Base-by-base conservation (phyloP, 164 flowering plant genomes). In the Akebia trifoliata region DNA sequence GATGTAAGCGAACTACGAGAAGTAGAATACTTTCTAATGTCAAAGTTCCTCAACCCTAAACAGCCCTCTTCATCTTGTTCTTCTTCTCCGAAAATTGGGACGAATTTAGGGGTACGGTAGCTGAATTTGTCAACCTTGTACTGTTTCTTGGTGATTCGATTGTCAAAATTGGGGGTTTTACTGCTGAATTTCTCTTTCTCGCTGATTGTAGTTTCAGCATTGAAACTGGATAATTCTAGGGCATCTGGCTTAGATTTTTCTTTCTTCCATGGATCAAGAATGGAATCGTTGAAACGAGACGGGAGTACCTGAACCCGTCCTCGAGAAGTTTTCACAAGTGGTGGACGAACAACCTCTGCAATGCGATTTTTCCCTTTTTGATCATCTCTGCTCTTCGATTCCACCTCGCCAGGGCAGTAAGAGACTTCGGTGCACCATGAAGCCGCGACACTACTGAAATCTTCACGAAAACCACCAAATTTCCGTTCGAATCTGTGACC, bases 271-370 rank as follows among this genome's bases (percentile, higher is more conserved):
- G 66, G 53, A 45, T 69, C 73, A 37, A 74, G 48, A 58, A 78
- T 72, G 8, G 83, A 76, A 54, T 81, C 85, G 17, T 44, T 73
- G 57, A 74, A 79, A 47, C 74, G 72, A 21, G 88, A 79, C 48
- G 95, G 87, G 28, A 74, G 69, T 18, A 69, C 79, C 64, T 69
- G 80, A 26, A 66, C 58, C 0, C 87, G 78, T 2, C 85, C 82
- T 11, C 84, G 75, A 0, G 86, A 73, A 8, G 83, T 75, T 47
- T 56, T 79, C 64, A 71, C 65, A 12, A 75, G 26, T 3, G 77
- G 72, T n/a, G 78, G 70, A 15, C 62, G 74, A 43, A 32, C 15
- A 8, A 31, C 57, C 36, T 63, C 72, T 7, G 44, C 35, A 14
- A 57, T 42, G 29, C 28, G 59, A 14, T 48, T 65, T 30, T 43